phyloP scores from a whole-genome alignment of 768 basidiomycete species.

The Boletus sensibilis region DNA sequence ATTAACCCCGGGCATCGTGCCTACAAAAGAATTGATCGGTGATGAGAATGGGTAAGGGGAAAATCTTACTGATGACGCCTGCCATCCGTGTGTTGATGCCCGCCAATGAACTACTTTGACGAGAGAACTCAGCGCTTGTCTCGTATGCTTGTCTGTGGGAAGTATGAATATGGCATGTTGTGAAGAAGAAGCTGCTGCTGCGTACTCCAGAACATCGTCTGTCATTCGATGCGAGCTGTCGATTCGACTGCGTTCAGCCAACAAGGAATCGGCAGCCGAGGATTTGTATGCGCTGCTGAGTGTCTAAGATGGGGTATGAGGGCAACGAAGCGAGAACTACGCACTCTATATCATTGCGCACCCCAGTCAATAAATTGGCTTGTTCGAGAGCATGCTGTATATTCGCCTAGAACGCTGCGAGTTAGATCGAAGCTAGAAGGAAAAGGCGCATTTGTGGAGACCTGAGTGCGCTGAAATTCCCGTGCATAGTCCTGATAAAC shows the following conservation, averaged over 20 bases:
- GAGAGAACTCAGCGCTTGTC: conserved; percentile 87
- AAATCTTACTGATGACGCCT: conserved; percentile 69
- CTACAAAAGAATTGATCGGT: conserved; percentile 38
- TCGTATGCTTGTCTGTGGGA: conserved; percentile 88
- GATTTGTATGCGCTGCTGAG: conserved; percentile 81
- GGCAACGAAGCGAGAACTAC: conserved; percentile 23
- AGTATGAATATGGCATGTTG: neutral
- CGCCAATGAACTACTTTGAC: conserved; percentile 72
- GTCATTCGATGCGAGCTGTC: conserved; percentile 95
- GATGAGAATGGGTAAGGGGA: neutral
- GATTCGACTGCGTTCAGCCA: conserved; percentile 85
- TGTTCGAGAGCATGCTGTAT: conserved; percentile 82
- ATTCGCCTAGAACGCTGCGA: conserved; percentile 55
- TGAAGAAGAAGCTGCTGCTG: conserved; percentile 3
- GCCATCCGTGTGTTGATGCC: conserved; percentile 84
- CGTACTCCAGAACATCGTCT: conserved; percentile 85
- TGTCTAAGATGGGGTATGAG: neutral
- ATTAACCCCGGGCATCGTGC: conserved; percentile 92
- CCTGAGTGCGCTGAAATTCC: conserved; percentile 87
- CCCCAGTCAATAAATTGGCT: conserved; percentile 83
- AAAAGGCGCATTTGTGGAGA: conserved; percentile 25
- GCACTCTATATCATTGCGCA: conserved; percentile 95
- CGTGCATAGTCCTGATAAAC: conserved; percentile 84
- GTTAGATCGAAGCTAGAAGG: neutral
- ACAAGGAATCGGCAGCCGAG: conserved; percentile 79